These are phyloP conservation scores for Iberis pinnata DNA, from an alignment of 345 rosid species.

Conservation along the genomic window DNA sequence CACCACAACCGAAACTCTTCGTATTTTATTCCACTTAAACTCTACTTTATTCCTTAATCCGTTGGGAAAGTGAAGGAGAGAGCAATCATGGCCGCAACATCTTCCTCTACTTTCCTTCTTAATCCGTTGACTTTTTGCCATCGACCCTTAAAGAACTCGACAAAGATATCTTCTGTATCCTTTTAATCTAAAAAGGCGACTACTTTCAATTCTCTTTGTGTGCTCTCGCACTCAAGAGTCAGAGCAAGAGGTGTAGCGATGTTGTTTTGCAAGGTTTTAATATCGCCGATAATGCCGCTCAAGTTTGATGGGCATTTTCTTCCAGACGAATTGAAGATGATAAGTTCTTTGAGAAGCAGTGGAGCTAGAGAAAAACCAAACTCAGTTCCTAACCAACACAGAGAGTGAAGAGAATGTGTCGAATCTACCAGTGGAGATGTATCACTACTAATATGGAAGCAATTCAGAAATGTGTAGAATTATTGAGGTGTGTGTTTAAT, in stretches of 20 bases:
- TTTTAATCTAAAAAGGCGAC: constrained; percentile 21
- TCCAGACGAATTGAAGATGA: constrained; percentile 93
- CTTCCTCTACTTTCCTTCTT: constrained; percentile 38
- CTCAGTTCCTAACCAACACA: constrained; percentile 48
- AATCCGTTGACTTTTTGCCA: constrained; percentile 40
- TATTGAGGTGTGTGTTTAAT: constrained; percentile 55
- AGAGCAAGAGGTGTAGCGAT: constrained; percentile 16
- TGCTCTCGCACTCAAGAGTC: constrained; percentile 29
- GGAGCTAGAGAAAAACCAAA: constrained; percentile 87
- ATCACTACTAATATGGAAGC: constrained; percentile 88
- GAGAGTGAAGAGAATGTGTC: constrained; percentile 58
- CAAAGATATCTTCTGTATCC: constrained; percentile 25
- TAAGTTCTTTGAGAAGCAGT: constrained; percentile 90
- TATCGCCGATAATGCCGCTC: constrained; percentile 83
- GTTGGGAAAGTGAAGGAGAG: no score
- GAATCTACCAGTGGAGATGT: constrained; percentile 66
- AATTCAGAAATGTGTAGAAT: constrained; percentile 73
- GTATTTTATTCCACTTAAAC: no score
- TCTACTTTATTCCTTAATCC: no score
- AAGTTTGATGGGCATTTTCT: constrained; percentile 98
- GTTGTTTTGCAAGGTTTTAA: constrained; percentile 69
- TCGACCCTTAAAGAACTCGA: constrained; percentile 15
- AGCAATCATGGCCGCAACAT: constrained; percentile 34
- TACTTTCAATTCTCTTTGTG: constrained; percentile 10
- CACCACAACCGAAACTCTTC: not conserved